These are phyloP conservation scores for Bonia amplexicaulis DNA, from an alignment of 176 grass and related monocot species.

Conservation along the genomic window DNA sequence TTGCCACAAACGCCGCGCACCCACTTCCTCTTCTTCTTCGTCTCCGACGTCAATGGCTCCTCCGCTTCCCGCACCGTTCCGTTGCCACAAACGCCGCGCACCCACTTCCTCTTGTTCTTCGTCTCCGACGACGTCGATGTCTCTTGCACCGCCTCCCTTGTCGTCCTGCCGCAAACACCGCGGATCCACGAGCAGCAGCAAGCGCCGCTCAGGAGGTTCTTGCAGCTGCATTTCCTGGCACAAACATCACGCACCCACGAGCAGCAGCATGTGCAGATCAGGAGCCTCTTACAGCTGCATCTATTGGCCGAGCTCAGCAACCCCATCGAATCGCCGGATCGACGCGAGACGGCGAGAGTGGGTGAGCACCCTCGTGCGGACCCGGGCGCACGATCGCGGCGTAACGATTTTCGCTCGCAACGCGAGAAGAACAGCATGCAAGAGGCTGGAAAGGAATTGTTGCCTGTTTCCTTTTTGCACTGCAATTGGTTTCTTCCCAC, in stretches of 20 bases:
- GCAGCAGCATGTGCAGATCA: slow-evolving; percentile 33
- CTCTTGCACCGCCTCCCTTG: slow-evolving; percentile 15
- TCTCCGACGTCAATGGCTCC: slow-evolving; percentile 14
- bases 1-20: slow-evolving; percentile 2
- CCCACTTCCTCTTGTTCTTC: slow-evolving; percentile 33
- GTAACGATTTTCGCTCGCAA: neutral
- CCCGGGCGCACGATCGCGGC: neutral
- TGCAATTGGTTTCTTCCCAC: neutral
- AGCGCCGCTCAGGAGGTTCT: slow-evolving; percentile 11
- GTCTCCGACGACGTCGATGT: neutral
- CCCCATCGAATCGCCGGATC: slow-evolving; percentile 41
- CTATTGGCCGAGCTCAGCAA: slow-evolving; percentile 29
- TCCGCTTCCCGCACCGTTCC: slow-evolving; percentile 11
- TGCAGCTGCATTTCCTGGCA: neutral
- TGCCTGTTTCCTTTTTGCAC: neutral
- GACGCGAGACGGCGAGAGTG: slow-evolving; percentile 55
- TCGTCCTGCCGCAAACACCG: slow-evolving; percentile 9
- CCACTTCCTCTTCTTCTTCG: slow-evolving; percentile 31
- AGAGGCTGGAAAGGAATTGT: neutral
- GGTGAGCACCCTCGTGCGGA: slow-evolving; percentile 50
- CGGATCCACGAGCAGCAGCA: slow-evolving; percentile 48
- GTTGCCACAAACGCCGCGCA: slow-evolving; percentile 1
- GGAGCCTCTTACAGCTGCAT: slow-evolving; percentile 26
- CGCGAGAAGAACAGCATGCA: slow-evolving; percentile 13
- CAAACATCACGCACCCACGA: slow-evolving; percentile 35